Percentiles rank a stretch among this genome's conserved stretches.
Conservation (phyloP, 306 rosid species). For the Gillenia trifoliata region DNA sequence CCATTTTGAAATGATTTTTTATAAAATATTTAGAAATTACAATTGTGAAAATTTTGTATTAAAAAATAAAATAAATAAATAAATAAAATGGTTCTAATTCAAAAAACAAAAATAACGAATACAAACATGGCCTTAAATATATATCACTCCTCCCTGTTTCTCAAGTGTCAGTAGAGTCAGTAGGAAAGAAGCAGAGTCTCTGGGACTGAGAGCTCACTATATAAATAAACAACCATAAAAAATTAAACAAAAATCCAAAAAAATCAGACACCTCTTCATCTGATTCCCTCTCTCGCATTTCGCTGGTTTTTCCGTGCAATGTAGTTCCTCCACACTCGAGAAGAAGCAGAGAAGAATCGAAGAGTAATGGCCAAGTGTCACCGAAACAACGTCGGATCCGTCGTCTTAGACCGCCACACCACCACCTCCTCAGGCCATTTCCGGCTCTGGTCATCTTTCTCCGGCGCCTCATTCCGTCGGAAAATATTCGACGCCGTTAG, state of each 20-base stretch:
- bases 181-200: background rate
- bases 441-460: slow-evolving; percentile 53
- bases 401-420: slow-evolving; percentile 43
- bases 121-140: background rate
- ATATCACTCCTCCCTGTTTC: background rate
- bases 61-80: too few species aligned
- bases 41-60: too few species aligned
- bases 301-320: background rate
- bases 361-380: slow-evolving; percentile 64
- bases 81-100: too few species aligned
- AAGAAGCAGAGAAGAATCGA: slow-evolving; percentile 1
- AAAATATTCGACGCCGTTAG: slow-evolving; percentile 72
- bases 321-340: background rate
- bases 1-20: too few species aligned
- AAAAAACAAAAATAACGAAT: too few species aligned
- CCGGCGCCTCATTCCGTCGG: slow-evolving; percentile 63
- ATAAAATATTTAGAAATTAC: too few species aligned
- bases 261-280: background rate
- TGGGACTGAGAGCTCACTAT: background rate
- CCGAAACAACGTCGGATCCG: slow-evolving; percentile 57
- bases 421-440: slow-evolving; percentile 33
- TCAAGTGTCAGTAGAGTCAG: background rate
- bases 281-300: background rate
- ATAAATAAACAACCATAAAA: background rate
- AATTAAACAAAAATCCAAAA: background rate